A percentile compares a stretch with the other conserved stretches of the same genome.
These are phyloP conservation scores for Hypoxylon cercidicola DNA, from an alignment of 495 filamentous ascomycete genomes.

Conservation along the genomic window DNA sequence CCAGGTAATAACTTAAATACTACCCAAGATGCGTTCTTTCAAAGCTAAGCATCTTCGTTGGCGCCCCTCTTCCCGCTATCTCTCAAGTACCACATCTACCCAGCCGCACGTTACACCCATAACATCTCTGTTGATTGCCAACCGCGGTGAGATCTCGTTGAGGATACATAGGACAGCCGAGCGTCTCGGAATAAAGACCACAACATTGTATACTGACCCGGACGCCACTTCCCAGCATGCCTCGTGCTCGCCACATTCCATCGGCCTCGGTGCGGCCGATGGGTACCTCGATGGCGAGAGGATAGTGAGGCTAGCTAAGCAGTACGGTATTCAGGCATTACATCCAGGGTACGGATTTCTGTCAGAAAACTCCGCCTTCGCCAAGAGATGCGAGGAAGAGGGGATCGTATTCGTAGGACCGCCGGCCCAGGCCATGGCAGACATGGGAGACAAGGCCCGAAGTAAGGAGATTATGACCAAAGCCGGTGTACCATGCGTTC, in stretches of 20 bases:
- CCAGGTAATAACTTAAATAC: not conserved
- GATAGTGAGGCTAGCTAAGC: slow-evolving; percentile 87
- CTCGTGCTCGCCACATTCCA: slow-evolving; percentile 78
- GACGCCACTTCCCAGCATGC: slow-evolving; percentile 92
- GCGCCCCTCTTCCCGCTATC: slow-evolving; percentile 37
- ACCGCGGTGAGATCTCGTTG: slow-evolving; percentile 96
- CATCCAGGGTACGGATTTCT: slow-evolving; percentile 98
- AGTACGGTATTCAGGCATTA: slow-evolving; percentile 85
- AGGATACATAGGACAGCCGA: slow-evolving; percentile 88
- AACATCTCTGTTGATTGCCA: slow-evolving; percentile 91
- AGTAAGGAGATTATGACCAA: slow-evolving; percentile 94
- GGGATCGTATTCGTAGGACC: slow-evolving; percentile 96
- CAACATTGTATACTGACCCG: slow-evolving; percentile 93
- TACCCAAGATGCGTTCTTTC: slow-evolving; percentile 44
- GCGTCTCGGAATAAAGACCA: slow-evolving; percentile 89
- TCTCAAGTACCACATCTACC: slow-evolving; percentile 42
- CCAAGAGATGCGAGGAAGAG: slow-evolving; percentile 86
- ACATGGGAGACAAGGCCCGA: slow-evolving; percentile 96
- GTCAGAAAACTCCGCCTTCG: slow-evolving; percentile 94
- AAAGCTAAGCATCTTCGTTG: slow-evolving; percentile 41
- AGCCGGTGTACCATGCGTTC: slow-evolving; percentile 94
- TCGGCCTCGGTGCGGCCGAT: slow-evolving; percentile 81
- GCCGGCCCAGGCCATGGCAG: slow-evolving; percentile 89
- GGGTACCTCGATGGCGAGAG: slow-evolving; percentile 93
- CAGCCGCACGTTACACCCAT: slow-evolving; percentile 62